Evolutionary conservation across 768 basidiomycete species (phyloP), one percentile per base, ranked within the genome.

Genomic region (Gymnopilus dilepis): DNA sequence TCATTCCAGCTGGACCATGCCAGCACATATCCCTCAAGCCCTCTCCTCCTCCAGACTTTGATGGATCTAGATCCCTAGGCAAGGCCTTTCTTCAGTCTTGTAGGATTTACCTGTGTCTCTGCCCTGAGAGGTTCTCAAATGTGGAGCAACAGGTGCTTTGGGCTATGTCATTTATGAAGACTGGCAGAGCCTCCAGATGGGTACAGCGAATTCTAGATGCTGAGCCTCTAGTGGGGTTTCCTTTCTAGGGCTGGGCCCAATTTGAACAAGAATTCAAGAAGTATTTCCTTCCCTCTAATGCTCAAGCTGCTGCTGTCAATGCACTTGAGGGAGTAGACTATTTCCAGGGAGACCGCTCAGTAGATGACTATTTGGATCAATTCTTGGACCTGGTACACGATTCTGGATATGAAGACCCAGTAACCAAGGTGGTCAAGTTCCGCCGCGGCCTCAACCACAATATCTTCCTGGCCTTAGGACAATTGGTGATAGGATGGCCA

Each of bases 341-440:
- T 48, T 56, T 26, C 21, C 66, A 68, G 37, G 58, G 50, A 4
- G 47, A 55, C 6, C 47, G 42, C 2, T 21, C 61, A 21, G 45
- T 65, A 2, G 67, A 65, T 28, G 65, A 63, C 6, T 70, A 70
- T 42, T n/a, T 61, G 13, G 60, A 66, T 43, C 48, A 68, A n/a
- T 70, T 69, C 38, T 26, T 34, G 15, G 60, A 62, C 21, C 61
- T 70, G 2, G 50, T 69, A 5, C 6, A 51, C 17, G 33, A 59
- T 8, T 30, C 65, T 2, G 55, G 65, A 22, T 67, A 67, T 60
- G 42, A 21, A 3, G 61, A 68, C 38, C 21, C 34, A 0, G 47
- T 33, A 11, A 30, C 37, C 5, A 24, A 59, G 5, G 58, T 63
- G 1, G 48, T 52, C 15, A 59, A 59, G 24, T 63, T 63, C 34